Percentiles rank a stretch among this genome's conserved stretches.
phyloP scores from a whole-genome alignment of 1,284 basidiomycete genomes.

The Phylloporus gajari region DNA sequence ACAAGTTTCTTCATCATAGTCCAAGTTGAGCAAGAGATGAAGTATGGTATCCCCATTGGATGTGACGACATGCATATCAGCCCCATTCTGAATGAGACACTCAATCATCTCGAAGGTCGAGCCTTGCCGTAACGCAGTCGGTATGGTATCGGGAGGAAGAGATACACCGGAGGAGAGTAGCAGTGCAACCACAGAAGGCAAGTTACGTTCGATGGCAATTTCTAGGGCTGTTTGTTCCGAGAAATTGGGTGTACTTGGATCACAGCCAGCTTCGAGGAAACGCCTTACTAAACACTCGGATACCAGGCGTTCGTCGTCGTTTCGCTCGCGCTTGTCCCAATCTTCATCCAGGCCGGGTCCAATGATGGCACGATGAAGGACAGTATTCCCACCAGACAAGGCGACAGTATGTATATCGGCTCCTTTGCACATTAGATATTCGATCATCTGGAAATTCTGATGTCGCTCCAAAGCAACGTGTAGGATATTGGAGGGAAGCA shows the following conservation, averaged over 20 bases:
- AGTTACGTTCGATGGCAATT: background rate
- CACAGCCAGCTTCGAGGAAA: too few relatives aligned
- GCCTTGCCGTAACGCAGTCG: background rate
- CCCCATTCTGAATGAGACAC: background rate
- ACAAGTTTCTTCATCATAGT: too few relatives aligned
- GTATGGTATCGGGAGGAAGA: background rate
- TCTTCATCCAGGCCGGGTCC: background rate
- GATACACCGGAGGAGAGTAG: background rate
- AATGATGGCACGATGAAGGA: background rate
- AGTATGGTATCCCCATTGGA: too few relatives aligned
- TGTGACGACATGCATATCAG: background rate
- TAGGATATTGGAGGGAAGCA: background rate
- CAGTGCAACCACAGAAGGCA: background rate
- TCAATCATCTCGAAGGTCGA: background rate
- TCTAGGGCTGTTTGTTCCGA: background rate
- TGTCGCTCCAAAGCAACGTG: too few relatives aligned
- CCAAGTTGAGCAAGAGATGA: background rate
- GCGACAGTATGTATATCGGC: background rate
- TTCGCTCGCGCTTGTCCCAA: background rate
- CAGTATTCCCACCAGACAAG: background rate
- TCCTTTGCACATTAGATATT: background rate
- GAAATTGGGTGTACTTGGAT: background rate
- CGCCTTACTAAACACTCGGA: background rate
- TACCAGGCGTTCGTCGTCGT: background rate
- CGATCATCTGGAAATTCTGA: background rate